A percentile compares a stretch with the other conserved stretches of the same genome.
Evolutionary conservation across 108 stramenopile species (phyloP).

Genomic region (Cyclotella choctawhatcheeana): DNA sequence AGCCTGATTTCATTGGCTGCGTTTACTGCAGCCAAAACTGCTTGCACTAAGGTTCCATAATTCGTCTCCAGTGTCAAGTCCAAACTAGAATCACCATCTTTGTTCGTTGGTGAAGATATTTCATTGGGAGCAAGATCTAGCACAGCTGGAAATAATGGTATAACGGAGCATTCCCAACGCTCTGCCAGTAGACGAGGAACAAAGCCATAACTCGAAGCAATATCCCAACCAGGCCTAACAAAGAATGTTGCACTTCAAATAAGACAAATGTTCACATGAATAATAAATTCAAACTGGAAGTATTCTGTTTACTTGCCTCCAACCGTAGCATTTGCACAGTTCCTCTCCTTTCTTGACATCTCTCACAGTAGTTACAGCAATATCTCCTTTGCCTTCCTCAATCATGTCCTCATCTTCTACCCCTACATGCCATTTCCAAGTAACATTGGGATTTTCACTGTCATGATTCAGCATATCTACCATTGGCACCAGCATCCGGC

Average conservation of each 20-base stretch:
- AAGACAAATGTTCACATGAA: no score
- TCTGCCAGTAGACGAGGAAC: conserved; percentile 35
- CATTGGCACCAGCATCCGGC: conserved; percentile 48
- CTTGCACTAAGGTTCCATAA: conserved; percentile 44
- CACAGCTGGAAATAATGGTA: conserved; percentile 47
- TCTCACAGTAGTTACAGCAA: conserved; percentile 35
- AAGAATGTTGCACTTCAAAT: no score
- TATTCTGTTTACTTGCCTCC: no score
- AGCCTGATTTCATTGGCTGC: conserved; percentile 1
- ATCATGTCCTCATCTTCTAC: conserved; percentile 27
- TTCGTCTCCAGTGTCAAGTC: conserved; percentile 45
- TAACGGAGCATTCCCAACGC: conserved; percentile 47
- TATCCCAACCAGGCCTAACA: conserved; percentile 50
- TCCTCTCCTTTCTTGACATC: conserved; percentile 46
- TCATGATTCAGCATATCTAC: conserved; percentile 57
- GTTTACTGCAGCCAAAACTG: conserved; percentile 36
- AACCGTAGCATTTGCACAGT: conserved; percentile 46
- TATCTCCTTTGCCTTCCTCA: conserved; percentile 34
- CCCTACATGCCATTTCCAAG: conserved; percentile 45
- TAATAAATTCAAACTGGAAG: no score
- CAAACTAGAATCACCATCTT: conserved; percentile 13
- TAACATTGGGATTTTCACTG: conserved; percentile 45
- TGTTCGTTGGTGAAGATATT: conserved; percentile 17
- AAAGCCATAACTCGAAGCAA: conserved; percentile 46
- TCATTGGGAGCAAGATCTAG: conserved; percentile 35